Percentiles rank a stretch among this genome's conserved stretches.
phyloP scores from a whole-genome alignment of 495 filamentous ascomycete genomes.

The Tuber melanosporum region DNA sequence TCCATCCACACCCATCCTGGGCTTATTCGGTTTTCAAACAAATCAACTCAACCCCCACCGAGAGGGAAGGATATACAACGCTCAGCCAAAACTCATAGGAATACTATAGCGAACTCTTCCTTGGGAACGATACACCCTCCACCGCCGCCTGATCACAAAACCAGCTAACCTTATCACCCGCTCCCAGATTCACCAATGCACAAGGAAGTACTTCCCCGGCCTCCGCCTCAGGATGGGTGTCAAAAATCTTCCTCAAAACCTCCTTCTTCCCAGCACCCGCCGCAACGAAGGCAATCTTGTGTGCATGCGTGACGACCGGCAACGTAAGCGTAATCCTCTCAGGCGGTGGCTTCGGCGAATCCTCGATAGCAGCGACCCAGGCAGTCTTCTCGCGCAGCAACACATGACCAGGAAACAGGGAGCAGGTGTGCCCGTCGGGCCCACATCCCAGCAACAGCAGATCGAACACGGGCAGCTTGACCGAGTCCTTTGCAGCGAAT shows the following conservation, averaged over 20 bases:
- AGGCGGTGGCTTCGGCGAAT: constrained; percentile 90
- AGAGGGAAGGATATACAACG: not conserved
- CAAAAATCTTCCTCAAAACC: constrained; percentile 86
- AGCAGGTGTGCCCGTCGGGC: constrained; percentile 96
- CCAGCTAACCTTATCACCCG: constrained; percentile 83
- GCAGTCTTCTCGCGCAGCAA: constrained; percentile 80
- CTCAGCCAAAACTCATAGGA: not conserved
- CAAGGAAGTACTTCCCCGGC: constrained; percentile 72
- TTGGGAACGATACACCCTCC: constrained; percentile 74
- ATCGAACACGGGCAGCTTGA: constrained; percentile 90
- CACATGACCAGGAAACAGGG: constrained; percentile 82
- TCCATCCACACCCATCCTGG: not conserved
- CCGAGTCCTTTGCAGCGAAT: constrained; percentile 77
- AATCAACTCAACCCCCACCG: not conserved
- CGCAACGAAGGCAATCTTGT: constrained; percentile 82
- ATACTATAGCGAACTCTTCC: constrained; percentile 48
- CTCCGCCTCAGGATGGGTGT: constrained; percentile 52
- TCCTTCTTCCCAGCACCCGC: constrained; percentile 85
- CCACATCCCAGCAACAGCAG: constrained; percentile 86
- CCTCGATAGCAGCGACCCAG: constrained; percentile 84
- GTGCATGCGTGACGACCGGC: constrained; percentile 76
- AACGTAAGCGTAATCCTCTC: constrained; percentile 85
- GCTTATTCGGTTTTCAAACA: not conserved
- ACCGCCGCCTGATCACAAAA: constrained; percentile 81
- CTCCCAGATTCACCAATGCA: constrained; percentile 74